Base-by-base conservation (phyloP, 2,329 filamentous ascomycete species). In the Cyphellophora attinorum region DNA sequence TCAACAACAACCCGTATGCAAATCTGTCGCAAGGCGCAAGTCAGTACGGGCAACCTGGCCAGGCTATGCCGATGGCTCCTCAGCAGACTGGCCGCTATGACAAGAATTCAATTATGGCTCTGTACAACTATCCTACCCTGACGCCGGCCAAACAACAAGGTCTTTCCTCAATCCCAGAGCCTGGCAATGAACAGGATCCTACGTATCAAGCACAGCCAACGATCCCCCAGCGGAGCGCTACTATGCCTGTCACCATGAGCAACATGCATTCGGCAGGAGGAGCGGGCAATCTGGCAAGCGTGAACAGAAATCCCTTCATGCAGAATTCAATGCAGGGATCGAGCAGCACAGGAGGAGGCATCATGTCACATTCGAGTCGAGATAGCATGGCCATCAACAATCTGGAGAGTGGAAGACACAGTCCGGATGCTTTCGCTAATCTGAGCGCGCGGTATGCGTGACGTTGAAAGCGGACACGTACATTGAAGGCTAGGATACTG, bases 391-490 rank as follows among this genome's bases (percentile, higher is more conserved):
- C 67, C 42, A 55, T 68, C 35, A 64, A 56, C 33, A 59, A 59
- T 11, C 48, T 64, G 23, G 62, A 67, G 38, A 63, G 48, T 35
- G 65, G 65, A 3, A 54, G 65, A 19, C 64, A 68, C 44, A 68
- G 64, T 43, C 65, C 65, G 5, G 65, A 69, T 51, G 61, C 65
- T 6, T 69, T 68, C 54, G 63, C 64, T 15, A 66, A 56, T 49
- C 45, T 69, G 44, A 68, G 65, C 42, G 59, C 65, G 28, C 54
- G 64, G 37, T 63, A 61, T 47, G 53, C 58, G 47, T 40, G 39
- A 31, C 42, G 34, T n/a, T n/a, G n/a, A n/a, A n/a, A n/a, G n/a
- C n/a, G n/a, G n/a, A n/a, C n/a, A n/a, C n/a, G n/a, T n/a, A n/a
- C n/a, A n/a, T n/a, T n/a, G n/a, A n/a, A n/a, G n/a, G n/a, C n/a